Conservation (phyloP, 257 asterid genomes). For the Solanum pennellii region DNA sequence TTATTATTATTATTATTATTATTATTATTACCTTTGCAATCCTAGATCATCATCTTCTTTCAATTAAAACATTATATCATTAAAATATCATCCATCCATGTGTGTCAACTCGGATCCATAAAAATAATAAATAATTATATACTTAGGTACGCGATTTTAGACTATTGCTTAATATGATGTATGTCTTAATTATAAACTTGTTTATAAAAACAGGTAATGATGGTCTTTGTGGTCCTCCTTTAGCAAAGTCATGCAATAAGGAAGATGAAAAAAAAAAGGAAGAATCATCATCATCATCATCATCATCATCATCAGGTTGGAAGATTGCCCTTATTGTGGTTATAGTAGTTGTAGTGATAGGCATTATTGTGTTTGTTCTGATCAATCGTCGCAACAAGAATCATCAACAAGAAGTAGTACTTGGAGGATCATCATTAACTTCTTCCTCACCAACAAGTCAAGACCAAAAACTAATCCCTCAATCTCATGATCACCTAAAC, state of each 20-base stretch:
- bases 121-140: too few species aligned
- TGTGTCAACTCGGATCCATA: background rate
- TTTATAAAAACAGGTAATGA: conserved; percentile 33
- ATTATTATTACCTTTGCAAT: background rate
- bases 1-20: too few species aligned
- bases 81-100: background rate
- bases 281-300: conserved; percentile 11
- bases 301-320: background rate
- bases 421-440: background rate
- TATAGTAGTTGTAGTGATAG: conserved; percentile 17
- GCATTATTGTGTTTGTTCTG: conserved; percentile 26
- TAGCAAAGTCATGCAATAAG: conserved; percentile 25
- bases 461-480: background rate
- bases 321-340: conserved; percentile 16
- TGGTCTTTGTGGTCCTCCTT: conserved; percentile 62
- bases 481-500: conserved; percentile 20
- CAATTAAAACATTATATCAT: background rate
- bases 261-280: conserved; percentile 13
- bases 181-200: too few species aligned
- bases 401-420: background rate
- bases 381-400: conserved; percentile 22
- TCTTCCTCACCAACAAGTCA: background rate
- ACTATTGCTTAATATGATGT: background rate
- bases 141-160: background rate
- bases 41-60: background rate